phyloP scores from a whole-genome alignment of 73 alveolate species.

The Symbiodinium pilosum region DNA sequence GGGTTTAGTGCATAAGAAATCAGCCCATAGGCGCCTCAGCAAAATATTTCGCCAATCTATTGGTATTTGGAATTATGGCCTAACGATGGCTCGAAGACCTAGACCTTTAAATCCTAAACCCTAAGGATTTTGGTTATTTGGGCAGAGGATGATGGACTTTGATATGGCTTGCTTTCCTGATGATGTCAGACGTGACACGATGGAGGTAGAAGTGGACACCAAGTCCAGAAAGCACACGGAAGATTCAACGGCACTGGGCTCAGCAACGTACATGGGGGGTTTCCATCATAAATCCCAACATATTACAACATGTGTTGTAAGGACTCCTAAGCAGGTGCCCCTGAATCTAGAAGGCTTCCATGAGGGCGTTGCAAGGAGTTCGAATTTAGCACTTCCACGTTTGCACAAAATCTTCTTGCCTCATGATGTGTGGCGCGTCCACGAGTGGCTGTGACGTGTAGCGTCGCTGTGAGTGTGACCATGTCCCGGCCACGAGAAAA shows the following conservation, averaged over 20 bases:
- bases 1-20: too few relatives aligned
- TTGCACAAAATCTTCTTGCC: not conserved
- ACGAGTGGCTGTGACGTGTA: not conserved
- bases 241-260: slow-evolving; percentile 38
- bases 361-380: not conserved
- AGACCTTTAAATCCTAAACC: too few relatives aligned
- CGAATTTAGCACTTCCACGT: not conserved
- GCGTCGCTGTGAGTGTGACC: too few relatives aligned
- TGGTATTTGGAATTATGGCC: too few relatives aligned
- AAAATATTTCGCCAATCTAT: too few relatives aligned
- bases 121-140: too few relatives aligned
- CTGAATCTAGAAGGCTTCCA: not conserved
- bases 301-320: not conserved
- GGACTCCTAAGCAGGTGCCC: too few relatives aligned
- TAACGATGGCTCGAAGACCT: too few relatives aligned
- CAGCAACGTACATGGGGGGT: not conserved
- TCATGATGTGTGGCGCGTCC: not conserved
- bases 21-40: too few relatives aligned
- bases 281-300: not conserved
- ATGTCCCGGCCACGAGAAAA: not conserved
- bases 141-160: too few relatives aligned
- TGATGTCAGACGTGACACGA: not conserved
- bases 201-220: slow-evolving; percentile 43
- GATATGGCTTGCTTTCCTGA: too few relatives aligned
- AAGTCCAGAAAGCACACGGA: slow-evolving; percentile 46